Conservation (phyloP, 768 basidiomycete species). For the Lentinula edodes region DNA sequence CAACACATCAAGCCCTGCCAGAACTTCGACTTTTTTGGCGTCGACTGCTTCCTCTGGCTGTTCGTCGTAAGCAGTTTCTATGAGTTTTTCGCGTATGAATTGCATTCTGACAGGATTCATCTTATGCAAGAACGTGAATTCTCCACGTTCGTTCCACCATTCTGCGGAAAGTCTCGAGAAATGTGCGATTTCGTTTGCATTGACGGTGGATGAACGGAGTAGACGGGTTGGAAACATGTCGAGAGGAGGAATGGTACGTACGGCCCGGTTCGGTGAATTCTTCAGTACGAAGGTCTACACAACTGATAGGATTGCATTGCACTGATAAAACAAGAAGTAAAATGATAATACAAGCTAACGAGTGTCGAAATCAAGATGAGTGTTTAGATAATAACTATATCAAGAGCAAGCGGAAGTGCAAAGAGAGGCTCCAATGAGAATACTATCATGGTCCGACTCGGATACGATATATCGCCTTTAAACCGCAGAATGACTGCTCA, state of each 20-base stretch:
- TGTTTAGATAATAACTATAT: not conserved
- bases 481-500: slow-evolving; percentile 27
- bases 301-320: not conserved
- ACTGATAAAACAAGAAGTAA: not conserved
- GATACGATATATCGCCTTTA: not conserved
- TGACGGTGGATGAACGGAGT: slow-evolving; percentile 44
- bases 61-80: slow-evolving; percentile 57
- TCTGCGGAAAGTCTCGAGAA: slow-evolving; percentile 85
- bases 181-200: slow-evolving; percentile 77
- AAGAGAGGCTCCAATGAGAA: not conserved
- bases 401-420: not conserved
- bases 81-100: slow-evolving; percentile 75
- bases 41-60: slow-evolving; percentile 28
- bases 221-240: slow-evolving; percentile 3
- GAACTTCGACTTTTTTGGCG: slow-evolving; percentile 24
- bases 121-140: slow-evolving; percentile 81
- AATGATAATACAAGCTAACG: not conserved
- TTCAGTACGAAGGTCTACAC: not conserved
- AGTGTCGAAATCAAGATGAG: not conserved
- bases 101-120: slow-evolving; percentile 92
- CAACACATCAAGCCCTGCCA: slow-evolving; percentile 68
- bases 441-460: not conserved
- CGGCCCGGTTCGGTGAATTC: not conserved
- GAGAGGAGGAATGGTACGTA: not conserved
- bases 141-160: slow-evolving; percentile 96